These are phyloP conservation scores for Trichoderma sp. DNA, from an alignment of 2,329 filamentous ascomycete species.

Conservation along the genomic window DNA sequence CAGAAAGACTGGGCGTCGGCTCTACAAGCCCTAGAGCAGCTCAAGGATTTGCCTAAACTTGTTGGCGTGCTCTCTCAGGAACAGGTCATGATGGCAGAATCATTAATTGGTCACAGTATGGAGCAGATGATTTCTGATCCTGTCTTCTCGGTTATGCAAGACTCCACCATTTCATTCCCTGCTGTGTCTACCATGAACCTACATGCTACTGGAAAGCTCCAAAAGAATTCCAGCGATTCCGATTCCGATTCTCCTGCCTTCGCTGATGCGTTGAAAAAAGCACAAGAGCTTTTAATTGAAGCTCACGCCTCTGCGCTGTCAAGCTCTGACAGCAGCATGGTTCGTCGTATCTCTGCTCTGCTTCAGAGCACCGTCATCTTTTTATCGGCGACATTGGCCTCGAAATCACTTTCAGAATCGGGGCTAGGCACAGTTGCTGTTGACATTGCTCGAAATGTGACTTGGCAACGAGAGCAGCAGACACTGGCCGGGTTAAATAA, in stretches of 20 bases:
- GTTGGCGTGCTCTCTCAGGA: conserved; percentile 44
- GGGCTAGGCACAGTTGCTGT: conserved; percentile 61
- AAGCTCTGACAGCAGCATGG: conserved; percentile 55
- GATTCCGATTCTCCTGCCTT: conserved; percentile 42
- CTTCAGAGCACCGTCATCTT: conserved; percentile 65
- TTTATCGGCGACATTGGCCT: conserved; percentile 58
- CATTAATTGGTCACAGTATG: conserved; percentile 66
- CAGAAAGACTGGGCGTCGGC: conserved; percentile 59
- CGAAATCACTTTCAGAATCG: conserved; percentile 48
- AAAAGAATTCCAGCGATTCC: conserved; percentile 34
- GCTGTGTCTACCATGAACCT: conserved; percentile 52
- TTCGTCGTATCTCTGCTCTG: conserved; percentile 62
- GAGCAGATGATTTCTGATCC: conserved; percentile 75
- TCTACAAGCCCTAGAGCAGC: conserved; percentile 52
- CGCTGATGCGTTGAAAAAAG: conserved; percentile 59
- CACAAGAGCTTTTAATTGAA: conserved; percentile 63
- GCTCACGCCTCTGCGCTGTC: conserved; percentile 58
- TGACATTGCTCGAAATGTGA: conserved; percentile 69
- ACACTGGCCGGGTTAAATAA: conserved; percentile 45
- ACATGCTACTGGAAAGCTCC: conserved; percentile 25
- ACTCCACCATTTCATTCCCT: conserved; percentile 88
- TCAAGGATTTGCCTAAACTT: conserved; percentile 44
- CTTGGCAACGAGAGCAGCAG: conserved; percentile 63
- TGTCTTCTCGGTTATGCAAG: conserved; percentile 84
- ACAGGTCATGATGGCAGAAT: conserved; percentile 64